Base-by-base conservation (phyloP, 1,139 yeast genomes). In the Lodderomyces theae region DNA sequence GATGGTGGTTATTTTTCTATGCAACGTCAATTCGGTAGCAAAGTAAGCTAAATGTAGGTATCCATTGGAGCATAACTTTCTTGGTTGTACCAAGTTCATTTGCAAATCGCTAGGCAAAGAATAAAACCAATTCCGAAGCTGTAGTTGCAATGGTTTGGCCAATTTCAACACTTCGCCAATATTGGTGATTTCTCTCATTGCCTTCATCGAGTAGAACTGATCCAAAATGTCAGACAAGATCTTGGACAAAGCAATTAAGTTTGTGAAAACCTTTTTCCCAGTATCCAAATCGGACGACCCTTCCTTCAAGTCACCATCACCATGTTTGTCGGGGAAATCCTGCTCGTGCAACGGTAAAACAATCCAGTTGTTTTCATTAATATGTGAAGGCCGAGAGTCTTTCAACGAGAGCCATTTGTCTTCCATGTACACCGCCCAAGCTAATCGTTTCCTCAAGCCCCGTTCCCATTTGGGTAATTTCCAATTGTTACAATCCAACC, bases 341-440 rank as follows among this genome's bases (percentile, higher is more conserved):
- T 82, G 90, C 48, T 80, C 83, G 1, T 74, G 64, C 19, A 86
- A 69, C 32, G 77, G 69, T 37, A 73, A 69, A 1, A 85, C 88
- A 26, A 80, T 64, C 92, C 94, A 86, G 56, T 85, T 84, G 42
- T 69, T 63, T 10, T 80, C 81, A 42, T 78, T 66, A 5, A 79
- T 73, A 61, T 87, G 96, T 0, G 95, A 81, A 1, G 95, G 94
- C 36, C 96, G 67, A 0, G 90, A 77, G 54, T 87, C 92, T 44
- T 80, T 77, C 34, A 88, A 63, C 1, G 95, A 69, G 4, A 83
- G 70, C 97, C 97, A 89, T 57, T 88, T 87, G 54, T 87, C 96
- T 60, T 87, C 95, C 42, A 85, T 69, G 71, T 80, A 88, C 1
- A 87, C 94, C 0, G 96, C 96, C 97, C 97, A 89, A 0, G 96